Base-by-base conservation (phyloP, 352 stramenopile species). In the Phytophthora pini region DNA sequence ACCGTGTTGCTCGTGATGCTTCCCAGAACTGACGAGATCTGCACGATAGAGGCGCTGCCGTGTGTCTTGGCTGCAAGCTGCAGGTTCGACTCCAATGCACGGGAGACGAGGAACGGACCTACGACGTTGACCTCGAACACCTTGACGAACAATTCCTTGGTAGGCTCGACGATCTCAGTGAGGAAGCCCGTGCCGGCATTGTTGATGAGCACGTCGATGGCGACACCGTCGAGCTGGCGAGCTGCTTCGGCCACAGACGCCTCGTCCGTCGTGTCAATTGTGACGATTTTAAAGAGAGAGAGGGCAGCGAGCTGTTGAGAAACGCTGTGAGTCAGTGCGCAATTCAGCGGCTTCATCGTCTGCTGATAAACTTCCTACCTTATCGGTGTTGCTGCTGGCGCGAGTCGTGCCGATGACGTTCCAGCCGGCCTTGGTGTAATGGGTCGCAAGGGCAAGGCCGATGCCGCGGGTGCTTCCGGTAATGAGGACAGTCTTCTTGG, bases 141-240 rank as follows among this genome's bases (percentile, higher is more conserved):
- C 1, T 61, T 55, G 58, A 85, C 51, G 8, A 84, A 26, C 26
- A 73, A 57, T 5, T 73, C 60, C 58, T 82, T 83, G 10, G 70
- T 74, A 6, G 63, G 66, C 12, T 64, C 68, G 34, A 54, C 62
- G 9, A 87, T 52, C 15, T 56, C 65, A 32, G 65, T 56, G 26
- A 52, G 52, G 17, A 53, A 58, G 9, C 84, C 61, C 0, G 78
- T 79, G 34, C 75, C 77, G 4, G 79, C 81, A 47, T 88, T 89
- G 68, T 90, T 87, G 53, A 88, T 65, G 9, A 89, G 65, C 51
- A 88, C 27, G 44, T 89, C 79, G 53, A 89, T 74, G 15, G 71
- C 38, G 26, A 76, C 71, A 15, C 70, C 68, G 5, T 83, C 63
- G 0, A 87, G 65, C 29, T 72, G 55, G 45, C 67, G 65, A 15